Evolutionary conservation across 495 filamentous ascomycete genomes (phyloP).

Genomic region (Xylaria nigripes): DNA sequence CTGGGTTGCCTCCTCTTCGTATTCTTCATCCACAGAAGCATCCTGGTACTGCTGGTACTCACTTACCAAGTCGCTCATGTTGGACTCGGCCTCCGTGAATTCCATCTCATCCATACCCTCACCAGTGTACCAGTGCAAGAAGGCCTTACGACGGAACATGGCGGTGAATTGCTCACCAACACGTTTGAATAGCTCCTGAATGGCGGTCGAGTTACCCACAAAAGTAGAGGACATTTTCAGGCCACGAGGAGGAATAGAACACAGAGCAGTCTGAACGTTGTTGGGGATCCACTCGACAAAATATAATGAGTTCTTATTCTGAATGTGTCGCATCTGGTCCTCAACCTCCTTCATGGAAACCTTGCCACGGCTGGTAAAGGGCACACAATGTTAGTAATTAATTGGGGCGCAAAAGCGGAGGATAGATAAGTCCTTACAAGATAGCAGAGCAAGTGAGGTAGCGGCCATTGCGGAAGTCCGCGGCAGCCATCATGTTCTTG

Average conservation of each 20-base stretch:
- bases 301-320: conserved; percentile 99
- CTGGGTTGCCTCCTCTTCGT: conserved; percentile 47
- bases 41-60: conserved; percentile 99
- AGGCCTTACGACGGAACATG: conserved; percentile 99
- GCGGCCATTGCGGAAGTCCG: conserved; percentile 98
- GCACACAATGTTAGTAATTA: conserved; percentile 21
- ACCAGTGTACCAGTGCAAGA: conserved; percentile 99
- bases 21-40: conserved; percentile 69
- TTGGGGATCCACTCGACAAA: conserved; percentile 99
- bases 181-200: conserved; percentile 99
- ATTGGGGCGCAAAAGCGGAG: not conserved
- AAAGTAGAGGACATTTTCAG: conserved; percentile 99
- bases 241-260: conserved; percentile 96
- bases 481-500: conserved; percentile 99
- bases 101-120: conserved; percentile 99
- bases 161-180: conserved; percentile 99
- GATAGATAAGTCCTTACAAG: conserved; percentile 46
- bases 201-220: conserved; percentile 97
- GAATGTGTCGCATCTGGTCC: conserved; percentile 99
- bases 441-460: conserved; percentile 99
- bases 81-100: conserved; percentile 99
- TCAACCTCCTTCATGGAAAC: conserved; percentile 99
- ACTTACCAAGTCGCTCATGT: conserved; percentile 99
- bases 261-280: conserved; percentile 99
- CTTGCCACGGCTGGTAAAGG: conserved; percentile 72